Evolutionary conservation across 139 green algal genomes (phyloP).

Genomic region (Edaphochlamys debaryana): DNA sequence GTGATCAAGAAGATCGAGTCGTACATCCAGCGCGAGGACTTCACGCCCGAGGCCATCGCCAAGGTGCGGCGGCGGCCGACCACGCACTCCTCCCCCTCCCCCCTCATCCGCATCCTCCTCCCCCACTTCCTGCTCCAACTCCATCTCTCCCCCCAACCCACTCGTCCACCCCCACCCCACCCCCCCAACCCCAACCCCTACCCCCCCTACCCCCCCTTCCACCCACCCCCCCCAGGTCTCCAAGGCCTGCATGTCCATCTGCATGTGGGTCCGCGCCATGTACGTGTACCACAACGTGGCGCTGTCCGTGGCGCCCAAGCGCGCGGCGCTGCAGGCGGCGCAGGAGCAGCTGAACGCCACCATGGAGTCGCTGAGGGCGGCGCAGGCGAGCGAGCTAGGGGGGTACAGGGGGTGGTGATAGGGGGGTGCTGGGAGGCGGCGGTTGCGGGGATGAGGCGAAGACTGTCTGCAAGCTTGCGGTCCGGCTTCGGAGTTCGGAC

Average conservation of each 20-base stretch:
- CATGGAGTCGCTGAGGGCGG: conserved; percentile 64
- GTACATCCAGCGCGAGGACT: conserved; percentile 75
- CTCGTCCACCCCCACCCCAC: too few species aligned
- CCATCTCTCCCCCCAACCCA: too few species aligned
- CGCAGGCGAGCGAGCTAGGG: conserved; percentile 6
- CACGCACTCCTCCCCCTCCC: too few species aligned
- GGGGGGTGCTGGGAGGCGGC: neutral
- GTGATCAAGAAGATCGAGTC: conserved; percentile 73
- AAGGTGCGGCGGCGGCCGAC: too few species aligned
- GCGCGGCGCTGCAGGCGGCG: conserved; percentile 63
- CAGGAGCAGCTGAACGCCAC: conserved; percentile 66
- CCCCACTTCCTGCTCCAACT: too few species aligned
- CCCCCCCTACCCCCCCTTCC: too few species aligned
- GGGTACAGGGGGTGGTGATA: neutral
- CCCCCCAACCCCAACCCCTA: too few species aligned
- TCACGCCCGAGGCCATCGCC: conserved; percentile 75
- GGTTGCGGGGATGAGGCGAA: too few species aligned
- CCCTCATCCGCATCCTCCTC: too few species aligned
- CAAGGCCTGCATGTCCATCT: conserved; percentile 90
- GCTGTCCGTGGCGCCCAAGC: conserved; percentile 82
- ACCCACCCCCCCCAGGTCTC: too few species aligned
- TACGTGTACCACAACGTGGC: conserved; percentile 86
- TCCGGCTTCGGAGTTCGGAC: too few species aligned
- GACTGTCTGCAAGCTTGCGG: too few species aligned
- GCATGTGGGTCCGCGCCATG: conserved; percentile 88